Conservation (phyloP, 2,329 filamentous ascomycete genomes). For the Penicillium italicum region DNA sequence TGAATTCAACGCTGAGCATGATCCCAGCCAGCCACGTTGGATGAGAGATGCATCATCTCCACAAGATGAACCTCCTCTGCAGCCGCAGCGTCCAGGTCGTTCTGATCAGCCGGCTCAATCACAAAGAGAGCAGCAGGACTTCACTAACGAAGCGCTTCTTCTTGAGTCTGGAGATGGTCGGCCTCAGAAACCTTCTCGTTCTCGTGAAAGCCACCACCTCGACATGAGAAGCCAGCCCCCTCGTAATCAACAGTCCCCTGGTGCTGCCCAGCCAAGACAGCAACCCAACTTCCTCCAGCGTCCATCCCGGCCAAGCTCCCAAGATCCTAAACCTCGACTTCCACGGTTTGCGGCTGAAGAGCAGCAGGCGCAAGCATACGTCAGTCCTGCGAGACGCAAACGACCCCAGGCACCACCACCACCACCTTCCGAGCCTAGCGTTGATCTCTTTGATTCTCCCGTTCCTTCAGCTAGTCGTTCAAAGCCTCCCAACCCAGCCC, state of each 20-base stretch:
- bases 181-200: constrained; percentile 28
- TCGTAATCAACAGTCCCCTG: constrained; percentile 23
- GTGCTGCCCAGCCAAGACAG: constrained; percentile 23
- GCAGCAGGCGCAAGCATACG: constrained; percentile 75
- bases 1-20: constrained; percentile 71
- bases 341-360: constrained; percentile 73
- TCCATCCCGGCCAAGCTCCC: constrained; percentile 37
- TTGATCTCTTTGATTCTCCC: constrained; percentile 61
- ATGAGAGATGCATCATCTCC: constrained; percentile 67
- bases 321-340: constrained; percentile 59
- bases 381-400: constrained; percentile 80
- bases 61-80: constrained; percentile 22
- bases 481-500: constrained; percentile 33
- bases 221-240: constrained; percentile 18
- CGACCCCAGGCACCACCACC: constrained; percentile 50
- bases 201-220: constrained; percentile 21
- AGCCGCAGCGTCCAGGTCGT: constrained; percentile 17
- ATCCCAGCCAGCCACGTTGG: constrained; percentile 86
- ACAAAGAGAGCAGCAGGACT: constrained; percentile 19
- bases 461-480: constrained; percentile 29
- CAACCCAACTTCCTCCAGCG: constrained; percentile 57
- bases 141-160: constrained; percentile 58
- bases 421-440: constrained; percentile 47
- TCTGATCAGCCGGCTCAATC: constrained; percentile 21
- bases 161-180: constrained; percentile 32